phyloP scores from a whole-genome alignment of 805 yeast genomes.

The Nakazawaea populi region DNA sequence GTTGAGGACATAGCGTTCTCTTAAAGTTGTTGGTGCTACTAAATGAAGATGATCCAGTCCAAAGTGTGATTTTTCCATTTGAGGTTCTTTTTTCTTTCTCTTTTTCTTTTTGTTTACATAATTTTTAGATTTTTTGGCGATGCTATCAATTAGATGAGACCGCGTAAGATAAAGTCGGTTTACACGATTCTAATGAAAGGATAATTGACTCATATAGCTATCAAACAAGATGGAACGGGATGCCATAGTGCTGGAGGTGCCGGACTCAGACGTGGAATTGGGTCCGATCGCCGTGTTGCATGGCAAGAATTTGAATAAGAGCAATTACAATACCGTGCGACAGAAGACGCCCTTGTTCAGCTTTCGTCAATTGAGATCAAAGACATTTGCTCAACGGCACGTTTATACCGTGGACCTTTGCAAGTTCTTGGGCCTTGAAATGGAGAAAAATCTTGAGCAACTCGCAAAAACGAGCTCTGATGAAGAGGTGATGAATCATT shows the following conservation, averaged over 20 bases:
- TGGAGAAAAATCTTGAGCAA: constrained; percentile 19
- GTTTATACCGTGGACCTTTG: constrained; percentile 28
- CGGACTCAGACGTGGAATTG: constrained; percentile 12
- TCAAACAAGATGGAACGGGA: neutral
- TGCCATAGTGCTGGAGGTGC: constrained; percentile 4
- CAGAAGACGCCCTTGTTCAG: neutral
- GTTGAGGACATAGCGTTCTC: neutral
- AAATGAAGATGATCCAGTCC: neutral
- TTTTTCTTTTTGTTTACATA: neutral
- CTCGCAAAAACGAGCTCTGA: constrained; percentile 19
- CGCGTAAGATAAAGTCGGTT: too few relatives aligned
- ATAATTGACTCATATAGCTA: neutral
- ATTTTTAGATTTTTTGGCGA: neutral
- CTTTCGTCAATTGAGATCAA: constrained; percentile 4
- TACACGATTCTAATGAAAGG: neutral
- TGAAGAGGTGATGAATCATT: constrained; percentile 20
- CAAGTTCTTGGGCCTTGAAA: constrained; percentile 22
- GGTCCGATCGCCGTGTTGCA: neutral
- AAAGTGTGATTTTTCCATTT: too few relatives aligned
- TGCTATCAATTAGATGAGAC: neutral
- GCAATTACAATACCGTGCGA: constrained; percentile 15
- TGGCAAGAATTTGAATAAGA: constrained; percentile 3
- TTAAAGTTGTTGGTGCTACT: neutral
- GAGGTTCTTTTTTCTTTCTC: too few relatives aligned
- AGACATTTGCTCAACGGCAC: constrained; percentile 24